Evolutionary conservation across 2,329 filamentous ascomycete species (phyloP).

Genomic region (Diplodia sapinea): DNA sequence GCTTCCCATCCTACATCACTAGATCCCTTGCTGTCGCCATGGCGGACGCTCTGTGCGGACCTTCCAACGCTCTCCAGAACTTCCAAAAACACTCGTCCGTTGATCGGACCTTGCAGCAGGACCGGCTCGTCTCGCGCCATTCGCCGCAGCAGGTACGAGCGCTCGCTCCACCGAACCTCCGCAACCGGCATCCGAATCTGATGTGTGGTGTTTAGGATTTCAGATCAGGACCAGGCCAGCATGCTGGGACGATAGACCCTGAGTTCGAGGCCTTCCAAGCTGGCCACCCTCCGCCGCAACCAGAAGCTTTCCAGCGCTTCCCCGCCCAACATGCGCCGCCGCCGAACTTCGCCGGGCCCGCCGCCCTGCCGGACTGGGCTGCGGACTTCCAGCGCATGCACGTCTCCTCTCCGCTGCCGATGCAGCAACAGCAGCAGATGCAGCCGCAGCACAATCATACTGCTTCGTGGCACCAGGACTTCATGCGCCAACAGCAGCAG

Average conservation of each 20-base stretch:
- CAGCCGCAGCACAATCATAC: slow-evolving; percentile 39
- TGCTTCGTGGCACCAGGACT: slow-evolving; percentile 66
- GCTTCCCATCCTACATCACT: neutral
- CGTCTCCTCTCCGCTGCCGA: slow-evolving; percentile 47
- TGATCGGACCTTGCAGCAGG: slow-evolving; percentile 75
- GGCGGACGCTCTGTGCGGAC: slow-evolving; percentile 73
- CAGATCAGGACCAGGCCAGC: slow-evolving; percentile 60
- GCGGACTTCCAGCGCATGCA: slow-evolving; percentile 57
- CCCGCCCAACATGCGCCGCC: slow-evolving; percentile 40
- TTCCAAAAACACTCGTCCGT: slow-evolving; percentile 72
- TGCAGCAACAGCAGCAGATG: slow-evolving; percentile 55
- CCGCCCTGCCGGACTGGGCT: slow-evolving; percentile 53
- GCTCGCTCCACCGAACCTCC: neutral
- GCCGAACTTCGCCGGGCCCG: slow-evolving; percentile 38
- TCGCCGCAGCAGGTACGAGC: slow-evolving; percentile 60
- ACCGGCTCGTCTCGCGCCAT: slow-evolving; percentile 64
- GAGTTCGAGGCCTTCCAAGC: slow-evolving; percentile 75
- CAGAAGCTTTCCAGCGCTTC: slow-evolving; percentile 46
- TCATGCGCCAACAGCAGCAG: slow-evolving; percentile 52
- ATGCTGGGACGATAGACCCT: slow-evolving; percentile 63
- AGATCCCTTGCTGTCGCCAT: slow-evolving; percentile 50
- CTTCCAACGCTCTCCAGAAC: slow-evolving; percentile 75
- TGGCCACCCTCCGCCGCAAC: slow-evolving; percentile 49
- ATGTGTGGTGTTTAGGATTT: slow-evolving; percentile 60
- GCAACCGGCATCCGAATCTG: slow-evolving; percentile 4